Evolutionary conservation across 805 yeast species (phyloP), one percentile per base, ranked within the genome.

Genomic region (Starmerella powellii): DNA sequence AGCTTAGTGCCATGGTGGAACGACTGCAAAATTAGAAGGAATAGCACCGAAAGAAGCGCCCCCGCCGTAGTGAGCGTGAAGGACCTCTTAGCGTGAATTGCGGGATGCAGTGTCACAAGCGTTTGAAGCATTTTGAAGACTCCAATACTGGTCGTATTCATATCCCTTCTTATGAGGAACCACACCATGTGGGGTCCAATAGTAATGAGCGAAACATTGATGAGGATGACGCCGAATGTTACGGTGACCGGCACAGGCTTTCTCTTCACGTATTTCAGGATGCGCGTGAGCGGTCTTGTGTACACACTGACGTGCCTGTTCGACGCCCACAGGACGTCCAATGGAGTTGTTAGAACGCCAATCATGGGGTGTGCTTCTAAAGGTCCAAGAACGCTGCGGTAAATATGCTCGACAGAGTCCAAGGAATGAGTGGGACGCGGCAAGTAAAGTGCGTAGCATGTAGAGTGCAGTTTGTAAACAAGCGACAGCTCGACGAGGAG

Each of bases 371-470:
- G 41, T 4, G 40, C 17, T 18, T 46, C 49, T 17, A 40, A 28
- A 5, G 38, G 27, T n/a, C 17, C 38, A 20, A 26, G 34, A 36
- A 18, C 31, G 16, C 20, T 13, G 15, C 6, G 13, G 13, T 31
- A 8, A n/a, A 26, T 13, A 10, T 30, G 10, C 16, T 32, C 38
- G 11, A 37, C 12, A 11, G 16, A 6, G 16, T 36, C 42, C 8
- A 33, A 21, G 3, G 44, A 34, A 8, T 24, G 19, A n/a, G 38
- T 38, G 16, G 38, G 26, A 10, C 56, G 45, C 10, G 56, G 54
- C 8, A 53, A 41, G 27, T 49, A 41, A 28, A 54, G 44, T 1
- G 56, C 58, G 39, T 47, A 54, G 46, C 58, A 54, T 1, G 56
- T 51, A 6, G 41, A 23, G 40, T 45, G 48, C 24, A 54, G 49